Evolutionary conservation across 2,329 filamentous ascomycete species (phyloP).

Genomic region (Ophiostoma sp.): DNA sequence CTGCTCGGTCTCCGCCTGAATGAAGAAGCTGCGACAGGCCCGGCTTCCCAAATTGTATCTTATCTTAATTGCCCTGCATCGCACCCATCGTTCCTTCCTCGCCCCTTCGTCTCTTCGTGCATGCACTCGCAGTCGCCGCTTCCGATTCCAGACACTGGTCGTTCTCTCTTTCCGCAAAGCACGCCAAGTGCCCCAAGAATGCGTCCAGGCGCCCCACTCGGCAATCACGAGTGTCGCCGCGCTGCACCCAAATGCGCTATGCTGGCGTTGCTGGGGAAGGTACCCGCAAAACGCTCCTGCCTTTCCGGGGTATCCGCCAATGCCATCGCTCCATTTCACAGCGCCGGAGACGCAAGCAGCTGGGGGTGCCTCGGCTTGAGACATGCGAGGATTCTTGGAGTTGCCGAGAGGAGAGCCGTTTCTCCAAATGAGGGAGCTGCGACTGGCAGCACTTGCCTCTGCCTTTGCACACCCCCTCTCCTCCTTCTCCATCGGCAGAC

Average conservation of each 20-base stretch:
- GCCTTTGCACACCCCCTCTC: constrained; percentile 1
- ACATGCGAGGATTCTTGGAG: constrained; percentile 20
- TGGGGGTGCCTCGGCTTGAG: constrained; percentile 24
- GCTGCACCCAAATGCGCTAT: not conserved
- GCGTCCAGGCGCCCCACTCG: constrained; percentile 22
- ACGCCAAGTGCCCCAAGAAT: constrained; percentile 7
- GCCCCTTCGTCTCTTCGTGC: not conserved
- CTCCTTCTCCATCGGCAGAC: not conserved
- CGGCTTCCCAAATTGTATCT: not conserved
- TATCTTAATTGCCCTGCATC: not conserved
- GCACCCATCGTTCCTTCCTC: constrained; percentile 10
- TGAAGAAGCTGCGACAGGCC: not conserved
- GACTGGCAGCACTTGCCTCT: constrained; percentile 8
- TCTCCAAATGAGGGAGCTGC: constrained; percentile 16
- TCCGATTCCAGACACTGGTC: not conserved
- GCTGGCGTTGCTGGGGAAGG: constrained; percentile 23
- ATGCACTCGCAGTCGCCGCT: not conserved
- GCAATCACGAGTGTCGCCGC: constrained; percentile 24
- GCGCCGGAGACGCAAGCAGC: not conserved
- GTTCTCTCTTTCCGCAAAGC: not conserved
- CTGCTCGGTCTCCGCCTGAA: not conserved
- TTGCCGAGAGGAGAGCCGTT: constrained; percentile 19
- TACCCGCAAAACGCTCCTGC: constrained; percentile 14
- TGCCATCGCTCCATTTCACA: constrained; percentile 16
- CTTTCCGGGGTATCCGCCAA: constrained; percentile 22